Conservation (phyloP, 805 yeast species). For the Zygosaccharomyces pseudorouxii region DNA sequence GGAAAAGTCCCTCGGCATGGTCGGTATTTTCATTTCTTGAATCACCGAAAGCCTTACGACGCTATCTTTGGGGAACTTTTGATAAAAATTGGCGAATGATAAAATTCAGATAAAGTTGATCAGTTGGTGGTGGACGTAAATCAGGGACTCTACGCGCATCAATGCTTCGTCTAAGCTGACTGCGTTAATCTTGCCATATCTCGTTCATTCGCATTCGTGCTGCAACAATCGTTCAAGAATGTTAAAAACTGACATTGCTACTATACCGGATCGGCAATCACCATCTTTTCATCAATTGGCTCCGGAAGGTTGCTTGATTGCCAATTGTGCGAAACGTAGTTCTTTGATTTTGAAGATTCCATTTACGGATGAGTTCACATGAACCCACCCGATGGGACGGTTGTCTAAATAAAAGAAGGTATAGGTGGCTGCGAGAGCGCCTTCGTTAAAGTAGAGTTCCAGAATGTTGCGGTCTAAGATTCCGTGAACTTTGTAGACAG, state of each 20-base stretch:
- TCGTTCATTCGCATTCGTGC: too few species aligned
- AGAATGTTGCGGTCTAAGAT: slow-evolving; percentile 31
- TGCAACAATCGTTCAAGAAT: too few species aligned
- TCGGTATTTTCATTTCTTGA: not conserved
- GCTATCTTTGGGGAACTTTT: not conserved
- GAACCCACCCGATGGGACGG: slow-evolving; percentile 15
- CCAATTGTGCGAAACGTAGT: not conserved
- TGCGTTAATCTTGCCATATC: too few species aligned
- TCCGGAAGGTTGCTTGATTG: not conserved
- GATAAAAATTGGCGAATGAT: not conserved
- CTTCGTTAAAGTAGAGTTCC: slow-evolving; percentile 35
- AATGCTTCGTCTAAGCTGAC: too few species aligned
- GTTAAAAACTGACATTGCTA: too few species aligned
- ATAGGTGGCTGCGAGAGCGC: slow-evolving; percentile 29
- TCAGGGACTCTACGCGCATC: too few species aligned
- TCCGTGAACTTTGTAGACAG: slow-evolving; percentile 28
- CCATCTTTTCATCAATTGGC: slow-evolving; percentile 5
- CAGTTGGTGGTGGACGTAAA: too few species aligned
- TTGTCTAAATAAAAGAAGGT: slow-evolving; percentile 30
- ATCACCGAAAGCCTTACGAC: not conserved
- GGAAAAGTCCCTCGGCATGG: not conserved
- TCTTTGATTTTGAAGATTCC: slow-evolving; percentile 9
- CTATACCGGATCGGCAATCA: too few species aligned
- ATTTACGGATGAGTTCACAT: slow-evolving; percentile 12
- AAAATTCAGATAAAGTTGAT: too few species aligned